A percentile compares a stretch with the other conserved stretches of the same genome.
phyloP scores from a whole-genome alignment of 164 flowering plant species.

The Platanus orientalis region DNA sequence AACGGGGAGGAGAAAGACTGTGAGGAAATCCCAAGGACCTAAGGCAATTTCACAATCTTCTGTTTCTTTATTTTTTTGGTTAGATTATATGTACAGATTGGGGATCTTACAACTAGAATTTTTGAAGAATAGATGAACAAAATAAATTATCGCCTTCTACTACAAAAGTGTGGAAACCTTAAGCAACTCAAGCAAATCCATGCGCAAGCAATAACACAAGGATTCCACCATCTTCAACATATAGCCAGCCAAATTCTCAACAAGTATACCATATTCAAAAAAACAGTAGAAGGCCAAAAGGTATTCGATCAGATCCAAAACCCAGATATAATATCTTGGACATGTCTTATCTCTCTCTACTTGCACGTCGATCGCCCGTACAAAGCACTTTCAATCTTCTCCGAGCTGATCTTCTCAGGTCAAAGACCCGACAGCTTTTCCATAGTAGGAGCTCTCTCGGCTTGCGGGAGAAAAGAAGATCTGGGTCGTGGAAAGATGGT shows the following conservation, averaged over 20 bases:
- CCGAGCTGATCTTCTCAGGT: constrained; percentile 15
- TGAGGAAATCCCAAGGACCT: too few species aligned
- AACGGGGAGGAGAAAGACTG: too few species aligned
- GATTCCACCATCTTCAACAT: constrained; percentile 22
- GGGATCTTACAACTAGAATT: too few species aligned
- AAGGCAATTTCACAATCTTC: too few species aligned
- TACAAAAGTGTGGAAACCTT: constrained; percentile 18
- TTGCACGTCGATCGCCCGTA: constrained; percentile 23
- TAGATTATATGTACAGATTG: too few species aligned
- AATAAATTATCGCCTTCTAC: constrained; percentile 15
- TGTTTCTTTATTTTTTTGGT: too few species aligned
- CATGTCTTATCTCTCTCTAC: constrained; percentile 32
- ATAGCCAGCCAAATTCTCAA: constrained; percentile 34
- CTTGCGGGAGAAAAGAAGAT: constrained; percentile 30
- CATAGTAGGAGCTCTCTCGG: constrained; percentile 36
- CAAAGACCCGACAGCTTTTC: constrained; percentile 34
- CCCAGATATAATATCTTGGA: constrained; percentile 44
- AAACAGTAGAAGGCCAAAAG: constrained; percentile 22
- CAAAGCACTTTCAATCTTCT: constrained; percentile 26
- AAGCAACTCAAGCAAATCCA: constrained; percentile 33
- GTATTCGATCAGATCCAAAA: constrained; percentile 30
- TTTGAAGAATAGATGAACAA: neutral
- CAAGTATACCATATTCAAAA: constrained; percentile 28
- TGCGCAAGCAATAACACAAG: constrained; percentile 24
- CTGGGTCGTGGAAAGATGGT: constrained; percentile 30